These are phyloP conservation scores for Talaromyces stipitatus DNA, from an alignment of 495 filamentous ascomycete genomes.

Conservation along the genomic window DNA sequence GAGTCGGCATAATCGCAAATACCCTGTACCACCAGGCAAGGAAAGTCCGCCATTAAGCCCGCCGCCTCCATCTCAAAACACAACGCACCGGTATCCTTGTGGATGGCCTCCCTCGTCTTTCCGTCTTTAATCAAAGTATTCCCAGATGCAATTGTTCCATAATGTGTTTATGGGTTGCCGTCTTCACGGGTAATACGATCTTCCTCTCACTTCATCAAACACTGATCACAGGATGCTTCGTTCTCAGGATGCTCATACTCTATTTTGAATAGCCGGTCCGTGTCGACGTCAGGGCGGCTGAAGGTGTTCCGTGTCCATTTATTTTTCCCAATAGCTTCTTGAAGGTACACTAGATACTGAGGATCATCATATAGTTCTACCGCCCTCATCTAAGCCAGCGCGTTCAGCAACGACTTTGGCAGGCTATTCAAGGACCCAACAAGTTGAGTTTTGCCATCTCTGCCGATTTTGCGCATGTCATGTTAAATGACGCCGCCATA, in stretches of 20 bases:
- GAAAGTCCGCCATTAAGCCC: no score
- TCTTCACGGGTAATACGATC: no score
- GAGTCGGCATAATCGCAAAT: no score
- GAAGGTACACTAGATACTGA: not conserved
- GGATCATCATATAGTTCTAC: not conserved
- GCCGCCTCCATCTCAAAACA: no score
- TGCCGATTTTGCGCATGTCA: conserved; percentile 27
- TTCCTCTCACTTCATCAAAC: no score
- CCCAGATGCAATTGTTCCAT: conserved; percentile 30
- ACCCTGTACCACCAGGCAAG: no score
- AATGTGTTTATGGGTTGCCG: no score
- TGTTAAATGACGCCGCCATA: conserved; percentile 25
- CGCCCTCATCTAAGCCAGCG: conserved; percentile 14
- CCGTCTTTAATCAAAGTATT: conserved; percentile 27
- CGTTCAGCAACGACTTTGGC: no score
- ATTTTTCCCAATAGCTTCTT: not conserved
- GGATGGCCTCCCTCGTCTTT: conserved; percentile 20
- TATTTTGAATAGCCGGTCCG: not conserved
- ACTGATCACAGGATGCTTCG: no score
- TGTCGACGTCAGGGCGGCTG: not conserved
- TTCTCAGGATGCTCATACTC: not conserved
- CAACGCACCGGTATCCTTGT: conserved; percentile 20
- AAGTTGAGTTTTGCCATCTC: conserved; percentile 17
- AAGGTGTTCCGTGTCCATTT: not conserved
- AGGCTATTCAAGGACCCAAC: conserved; percentile 27